Base-by-base conservation (phyloP, 768 basidiomycete species). In the Pulveroboletus sp. region DNA sequence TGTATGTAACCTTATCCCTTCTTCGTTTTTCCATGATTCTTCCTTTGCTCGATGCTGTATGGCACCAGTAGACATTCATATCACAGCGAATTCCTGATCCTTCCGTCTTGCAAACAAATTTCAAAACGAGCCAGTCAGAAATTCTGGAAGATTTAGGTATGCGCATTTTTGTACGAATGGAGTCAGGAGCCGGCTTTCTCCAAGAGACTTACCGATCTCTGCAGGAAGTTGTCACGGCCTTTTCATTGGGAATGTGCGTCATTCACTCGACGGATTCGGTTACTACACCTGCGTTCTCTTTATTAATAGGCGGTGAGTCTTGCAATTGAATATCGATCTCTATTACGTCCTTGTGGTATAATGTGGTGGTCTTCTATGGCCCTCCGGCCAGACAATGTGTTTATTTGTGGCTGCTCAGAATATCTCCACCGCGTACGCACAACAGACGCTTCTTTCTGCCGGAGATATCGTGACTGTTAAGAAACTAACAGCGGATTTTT, bases 391-490 rank as follows among this genome's bases (percentile, higher is more conserved):
- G 32, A 35, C 45, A 46, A 44, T 7, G 48, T 41, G 22, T 45
- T 51, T 27, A 55, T 48, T 37, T 49, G 48, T 43, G 50, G 29
- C 43, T 39, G 35, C 27, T 45, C n/a, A 17, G 49, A 34, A 50
- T 48, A 51, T 53, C 51, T 61, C 51, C 56, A 55, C 43, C 52
- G 14, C n/a, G 45, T 61, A 54, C 56, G 62, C 58, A 57, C 37
- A 49, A 13, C 22, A 12, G 17, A 12, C 12, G 29, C 51, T 50
- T 57, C 58, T 51, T 36, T 48, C 20, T 10, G 44, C 49, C 52
- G 58, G 51, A 39, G 20, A 44, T 45, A 48, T 37, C 41, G 47
- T 39, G 45, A 42, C 49, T 29, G 37, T 50, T 41, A 31, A 40
- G 41, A 44, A 47, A 62, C 41, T 39, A 11, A 39, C 48, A 40